Percentiles rank a stretch among this genome's conserved stretches.
These are phyloP conservation scores for Scleromitrula shiraiana DNA, from an alignment of 2,329 filamentous ascomycete genomes.

Conservation along the genomic window DNA sequence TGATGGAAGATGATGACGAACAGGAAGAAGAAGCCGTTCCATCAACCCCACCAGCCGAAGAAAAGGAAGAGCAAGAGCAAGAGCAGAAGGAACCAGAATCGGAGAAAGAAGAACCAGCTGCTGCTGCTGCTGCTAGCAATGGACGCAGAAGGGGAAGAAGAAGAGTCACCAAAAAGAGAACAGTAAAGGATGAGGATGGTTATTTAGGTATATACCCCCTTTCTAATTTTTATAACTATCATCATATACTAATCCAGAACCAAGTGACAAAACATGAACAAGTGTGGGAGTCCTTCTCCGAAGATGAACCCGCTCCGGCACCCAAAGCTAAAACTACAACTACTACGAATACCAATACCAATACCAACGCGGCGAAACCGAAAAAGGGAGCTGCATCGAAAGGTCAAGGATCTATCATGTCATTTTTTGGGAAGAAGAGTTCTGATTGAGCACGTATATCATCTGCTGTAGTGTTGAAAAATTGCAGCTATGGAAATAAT, in stretches of 20 bases:
- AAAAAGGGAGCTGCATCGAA: constrained; percentile 50
- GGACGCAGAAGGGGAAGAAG: constrained; percentile 69
- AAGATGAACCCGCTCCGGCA: constrained; percentile 62
- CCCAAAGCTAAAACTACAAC: constrained; percentile 40
- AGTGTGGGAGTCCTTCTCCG: constrained; percentile 88
- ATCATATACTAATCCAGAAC: neutral
- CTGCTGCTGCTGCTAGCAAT: constrained; percentile 47
- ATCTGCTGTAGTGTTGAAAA: too few relatives aligned
- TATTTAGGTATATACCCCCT: constrained; percentile 61
- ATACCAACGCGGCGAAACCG: constrained; percentile 34
- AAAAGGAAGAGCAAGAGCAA: constrained; percentile 29
- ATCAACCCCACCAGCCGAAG: constrained; percentile 20
- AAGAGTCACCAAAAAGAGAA: constrained; percentile 81
- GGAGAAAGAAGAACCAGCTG: constrained; percentile 30
- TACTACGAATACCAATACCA: constrained; percentile 32
- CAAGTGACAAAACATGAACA: constrained; percentile 78
- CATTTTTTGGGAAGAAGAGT: constrained; percentile 76
- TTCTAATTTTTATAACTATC: neutral
- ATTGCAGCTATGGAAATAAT: neutral
- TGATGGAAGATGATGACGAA: constrained; percentile 69
- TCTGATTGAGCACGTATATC: too few relatives aligned
- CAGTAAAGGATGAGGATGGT: constrained; percentile 77
- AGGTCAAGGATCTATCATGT: constrained; percentile 78
- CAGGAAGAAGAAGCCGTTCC: constrained; percentile 37
- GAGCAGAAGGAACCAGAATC: constrained; percentile 42